Conservation (phyloP, 2,329 filamentous ascomycete species). For the Triangularia verruculosa region DNA sequence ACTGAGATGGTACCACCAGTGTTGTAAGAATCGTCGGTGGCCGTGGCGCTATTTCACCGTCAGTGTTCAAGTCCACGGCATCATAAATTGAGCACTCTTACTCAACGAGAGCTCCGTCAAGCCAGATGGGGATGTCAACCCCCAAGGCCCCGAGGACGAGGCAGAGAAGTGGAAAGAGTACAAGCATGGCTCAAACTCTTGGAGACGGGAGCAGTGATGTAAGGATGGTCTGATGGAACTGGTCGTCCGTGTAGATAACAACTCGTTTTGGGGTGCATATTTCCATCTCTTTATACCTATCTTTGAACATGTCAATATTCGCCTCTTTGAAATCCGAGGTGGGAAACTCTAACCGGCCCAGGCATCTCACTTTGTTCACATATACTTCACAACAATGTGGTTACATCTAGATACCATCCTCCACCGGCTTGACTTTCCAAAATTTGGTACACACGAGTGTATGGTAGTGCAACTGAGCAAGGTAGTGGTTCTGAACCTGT, state of each 20-base stretch:
- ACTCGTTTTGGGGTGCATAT: not conserved
- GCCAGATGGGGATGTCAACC: conserved; percentile 14
- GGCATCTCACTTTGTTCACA: not conserved
- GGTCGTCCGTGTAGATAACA: not conserved
- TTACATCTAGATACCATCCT: not conserved
- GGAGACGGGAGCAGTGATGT: not conserved
- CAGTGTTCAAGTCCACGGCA: not conserved
- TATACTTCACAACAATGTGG: not conserved
- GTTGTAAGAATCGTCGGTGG: conserved; percentile 39
- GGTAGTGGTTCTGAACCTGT: not conserved
- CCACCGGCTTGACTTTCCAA: not conserved
- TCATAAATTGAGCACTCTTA: not conserved
- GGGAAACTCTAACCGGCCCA: not conserved
- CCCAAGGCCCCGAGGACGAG: conserved; percentile 9
- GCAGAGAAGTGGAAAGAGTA: conserved; percentile 8
- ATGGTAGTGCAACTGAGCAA: not conserved
- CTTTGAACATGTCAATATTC: not conserved
- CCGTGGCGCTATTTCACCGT: conserved; percentile 28
- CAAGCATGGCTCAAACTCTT: not conserved
- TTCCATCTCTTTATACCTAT: not conserved
- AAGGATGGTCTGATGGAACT: not conserved
- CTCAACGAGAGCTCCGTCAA: conserved; percentile 19
- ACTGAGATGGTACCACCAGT: conserved; percentile 44
- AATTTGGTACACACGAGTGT: not conserved
- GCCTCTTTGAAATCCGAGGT: not conserved